Evolutionary conservation across 768 basidiomycete genomes (phyloP), one percentile per base, ranked within the genome.

Genomic region (Lactarius vividus): DNA sequence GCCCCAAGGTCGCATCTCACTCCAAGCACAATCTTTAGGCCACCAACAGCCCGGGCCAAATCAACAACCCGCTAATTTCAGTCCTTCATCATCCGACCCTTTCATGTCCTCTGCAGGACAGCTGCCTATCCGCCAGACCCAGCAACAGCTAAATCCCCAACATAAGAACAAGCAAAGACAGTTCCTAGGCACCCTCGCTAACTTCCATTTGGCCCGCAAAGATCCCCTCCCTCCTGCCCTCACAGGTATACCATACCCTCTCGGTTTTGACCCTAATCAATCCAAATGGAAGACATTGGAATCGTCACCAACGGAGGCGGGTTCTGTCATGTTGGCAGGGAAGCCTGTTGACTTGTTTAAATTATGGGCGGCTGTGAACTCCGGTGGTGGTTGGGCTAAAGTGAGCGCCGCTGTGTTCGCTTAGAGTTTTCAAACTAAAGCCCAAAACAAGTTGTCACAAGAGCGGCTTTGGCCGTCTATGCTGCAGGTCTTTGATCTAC

Each of bases 331-430:
- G 57, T 72, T 94, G 23, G 88, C 85, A 3, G 89, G 88, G 20
- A 88, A 83, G 74, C 90, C 92, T 70, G 77, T 94, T 54, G 88
- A 90, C 73, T 74, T 94, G n/a, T 87, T 88, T 75, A 88, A 82
- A 72, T 76, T 94, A 11, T 93, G 88, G 86, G 80, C 79, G 15
- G 67, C 84, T 49, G 87, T 90, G 54, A 77, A 77, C 64, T 81
- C 85, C 68, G 71, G 77, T 40, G 92, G 92, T 29, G 91, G 91
- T 33, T 79, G 79, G 20, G 74, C 77, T 67, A 84, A 81, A 72
- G 92, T 92, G 77, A 72, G 83, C 71, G 23, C 23, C 33, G 7
- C 28, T 52, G 11, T 58, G 53, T 60, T 66, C 60, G 35, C 54
- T 70, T 44, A 28, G n/a, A 61, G 39, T 53, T 23, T 29, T 18